Evolutionary conservation across 2,329 filamentous ascomycete genomes (phyloP), one percentile per base, ranked within the genome.

Genomic region (Sporothrix schenckii): DNA sequence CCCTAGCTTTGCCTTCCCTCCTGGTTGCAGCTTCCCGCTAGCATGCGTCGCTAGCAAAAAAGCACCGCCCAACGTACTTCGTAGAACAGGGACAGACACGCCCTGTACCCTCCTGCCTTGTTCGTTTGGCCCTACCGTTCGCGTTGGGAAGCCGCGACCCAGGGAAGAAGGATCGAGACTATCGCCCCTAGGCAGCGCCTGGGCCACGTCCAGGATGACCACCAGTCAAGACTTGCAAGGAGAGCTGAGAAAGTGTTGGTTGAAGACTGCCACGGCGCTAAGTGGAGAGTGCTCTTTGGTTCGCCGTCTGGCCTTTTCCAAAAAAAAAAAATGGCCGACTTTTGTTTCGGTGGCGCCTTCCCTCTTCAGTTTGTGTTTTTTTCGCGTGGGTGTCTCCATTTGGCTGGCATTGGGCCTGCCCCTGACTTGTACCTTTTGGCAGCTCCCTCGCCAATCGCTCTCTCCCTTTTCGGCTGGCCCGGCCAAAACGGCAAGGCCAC

Each of bases 161-260:
- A 41, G 41, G 34, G 24, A 44, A 21, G 34, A 34, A 60, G 56
- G 13, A 60, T 19, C 30, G 14, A 47, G 16, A 16, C 6, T 13
- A 49, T 5, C 44, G 16, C 44, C 44, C 44, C 13, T 47, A 14
- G 41, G 14, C 41, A 47, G 11, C 41, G 16, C 49, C 49, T 50
- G n/a, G 19, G 10, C 27, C 27, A n/a, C 16, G 19, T n/a, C 47
- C 11, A 66, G n/a, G 13, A 39, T 24, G 56, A n/a, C 21, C 24
- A 3, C 61, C 39, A 16, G 47, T 11, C 21, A 24, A 65, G 44
- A 24, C 47, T 47, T 10, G 16, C 19, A 21, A 21, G 7, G n/a
- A 39, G 14, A 68, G 66, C 66, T 69, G 60, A 56, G 39, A 69
- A 69, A 56, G 41, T 44, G 41, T n/a, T n/a, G n/a, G n/a, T n/a